These are phyloP conservation scores for Emmonsiellopsis sp. DNA, from an alignment of 2,329 filamentous ascomycete species.

Conservation along the genomic window DNA sequence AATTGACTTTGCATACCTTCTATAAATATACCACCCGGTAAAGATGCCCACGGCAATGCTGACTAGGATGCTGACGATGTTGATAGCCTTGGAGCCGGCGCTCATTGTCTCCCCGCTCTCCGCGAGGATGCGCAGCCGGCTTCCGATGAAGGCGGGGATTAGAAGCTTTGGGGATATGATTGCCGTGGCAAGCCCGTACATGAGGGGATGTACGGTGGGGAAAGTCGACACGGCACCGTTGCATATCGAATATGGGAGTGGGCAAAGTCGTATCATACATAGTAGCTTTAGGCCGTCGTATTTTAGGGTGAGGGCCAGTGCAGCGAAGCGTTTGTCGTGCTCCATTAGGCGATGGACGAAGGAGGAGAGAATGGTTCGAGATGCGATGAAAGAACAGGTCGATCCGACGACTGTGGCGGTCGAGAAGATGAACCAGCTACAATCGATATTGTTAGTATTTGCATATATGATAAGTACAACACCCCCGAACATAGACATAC, in stretches of 20 bases:
- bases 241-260: slow-evolving; percentile 82
- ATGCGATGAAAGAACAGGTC: slow-evolving; percentile 69
- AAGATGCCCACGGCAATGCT: slow-evolving; percentile 61
- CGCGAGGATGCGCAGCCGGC: slow-evolving; percentile 70
- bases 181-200: slow-evolving; percentile 74
- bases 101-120: slow-evolving; percentile 79
- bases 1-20: slow-evolving; percentile 34
- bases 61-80: slow-evolving; percentile 70
- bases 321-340: slow-evolving; percentile 77
- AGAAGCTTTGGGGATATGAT: slow-evolving; percentile 78
- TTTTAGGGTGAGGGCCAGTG: slow-evolving; percentile 77
- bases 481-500: slow-evolving; percentile 53
- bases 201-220: slow-evolving; percentile 67
- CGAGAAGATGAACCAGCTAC: slow-evolving; percentile 75
- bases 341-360: slow-evolving; percentile 77
- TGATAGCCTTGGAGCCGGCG: slow-evolving; percentile 64
- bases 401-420: slow-evolving; percentile 70
- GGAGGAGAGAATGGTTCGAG: slow-evolving; percentile 64
- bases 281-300: slow-evolving; percentile 83
- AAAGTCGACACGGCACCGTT: slow-evolving; percentile 94
- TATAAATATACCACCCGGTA: slow-evolving; percentile 81
- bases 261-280: slow-evolving; percentile 85
- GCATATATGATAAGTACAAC: slow-evolving; percentile 22
- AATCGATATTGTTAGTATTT: slow-evolving; percentile 2
- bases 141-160: slow-evolving; percentile 87